Evolutionary conservation across 176 grass and related monocot species (phyloP), one percentile per base, ranked within the genome.

Genomic region (Themeda triandra): DNA sequence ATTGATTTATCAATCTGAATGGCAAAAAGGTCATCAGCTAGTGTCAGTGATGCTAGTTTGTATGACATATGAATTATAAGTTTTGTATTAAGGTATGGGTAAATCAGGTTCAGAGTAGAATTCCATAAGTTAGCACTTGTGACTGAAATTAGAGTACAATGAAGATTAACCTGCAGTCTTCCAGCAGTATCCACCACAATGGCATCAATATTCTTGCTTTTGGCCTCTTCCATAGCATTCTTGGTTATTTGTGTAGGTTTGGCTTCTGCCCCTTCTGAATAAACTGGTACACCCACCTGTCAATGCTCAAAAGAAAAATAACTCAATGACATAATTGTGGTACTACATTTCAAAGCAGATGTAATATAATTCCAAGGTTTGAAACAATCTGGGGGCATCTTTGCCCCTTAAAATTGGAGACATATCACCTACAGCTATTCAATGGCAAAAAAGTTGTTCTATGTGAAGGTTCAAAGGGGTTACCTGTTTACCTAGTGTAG

Each of bases 151-250:
- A 60, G 10, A 60, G 10, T 13, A 9, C 4, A 25, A 64, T 64
- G 62, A 30, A 30, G 4, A 64, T 64, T 64, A 14, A 64, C 96
- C 96, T 98, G 96, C 71, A 95, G 81, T 79, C 92, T 90, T 85
- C 96, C 96, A 82, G 96, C 96, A 80, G 96, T 98, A 78, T 98
- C 96, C 73, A 98, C 91, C 76, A 98, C 84, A 78, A 98, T 71
- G 23, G 93, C 93, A 62, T 98, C 93, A 66, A 84, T 93, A 32
- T 91, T 89, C 80, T 93, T 93, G 79, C 71, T 85, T 84, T 92
- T 98, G 41, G 91, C 96, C 82, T 98, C 92, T 78, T 95, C 71
- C n/a, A 98, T 70, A 35, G 87, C 96, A n/a, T 90, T 92, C 64
- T 84, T 93, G 54, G 96, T 91, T 76, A 98, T 98, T 71, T 93